phyloP scores from a whole-genome alignment of 805 yeast genomes.

The Candida incommunis region DNA sequence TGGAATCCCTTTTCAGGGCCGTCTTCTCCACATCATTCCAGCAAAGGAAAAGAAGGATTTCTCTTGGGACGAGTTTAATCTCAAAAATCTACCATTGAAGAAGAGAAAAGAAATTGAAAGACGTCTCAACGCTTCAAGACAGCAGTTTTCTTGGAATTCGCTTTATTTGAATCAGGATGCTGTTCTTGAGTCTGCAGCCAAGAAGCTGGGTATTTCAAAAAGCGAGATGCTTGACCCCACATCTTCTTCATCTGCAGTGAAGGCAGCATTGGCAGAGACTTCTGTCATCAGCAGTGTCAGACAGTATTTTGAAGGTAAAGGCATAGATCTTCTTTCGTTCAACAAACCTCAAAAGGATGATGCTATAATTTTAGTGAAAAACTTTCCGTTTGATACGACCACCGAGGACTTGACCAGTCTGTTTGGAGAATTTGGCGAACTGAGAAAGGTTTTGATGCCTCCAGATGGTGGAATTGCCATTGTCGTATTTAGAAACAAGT shows the following conservation, averaged over 20 bases:
- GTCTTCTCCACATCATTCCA: conserved; percentile 78
- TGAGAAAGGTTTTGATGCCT: conserved; percentile 78
- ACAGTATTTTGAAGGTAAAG: conserved; percentile 69
- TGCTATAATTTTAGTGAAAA: conserved; percentile 67
- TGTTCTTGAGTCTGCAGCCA: conserved; percentile 78
- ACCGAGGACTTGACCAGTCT: conserved; percentile 68
- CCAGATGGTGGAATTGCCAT: conserved; percentile 95
- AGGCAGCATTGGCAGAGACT: conserved; percentile 95
- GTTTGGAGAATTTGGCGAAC: conserved; percentile 66
- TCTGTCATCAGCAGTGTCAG: conserved; percentile 88
- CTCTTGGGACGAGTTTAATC: conserved; percentile 76
- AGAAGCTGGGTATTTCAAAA: conserved; percentile 68
- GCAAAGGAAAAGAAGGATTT: conserved; percentile 74
- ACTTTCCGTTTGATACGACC: conserved; percentile 81
- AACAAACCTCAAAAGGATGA: conserved; percentile 55
- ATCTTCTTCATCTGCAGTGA: conserved; percentile 77
- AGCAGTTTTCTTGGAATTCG: conserved; percentile 91
- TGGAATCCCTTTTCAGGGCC: conserved; percentile 85
- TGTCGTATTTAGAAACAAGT: conserved; percentile 70
- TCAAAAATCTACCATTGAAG: conserved; percentile 82
- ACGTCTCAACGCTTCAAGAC: conserved; percentile 71
- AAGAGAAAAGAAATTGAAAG: conserved; percentile 77
- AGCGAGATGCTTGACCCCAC: conserved; percentile 79
- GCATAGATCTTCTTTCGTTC: conserved; percentile 71
- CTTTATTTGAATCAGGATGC: conserved; percentile 84